Evolutionary conservation across 148 eudicot genomes (phyloP), one percentile per base, ranked within the genome.

Genomic region (Suaeda aralocaspica): DNA sequence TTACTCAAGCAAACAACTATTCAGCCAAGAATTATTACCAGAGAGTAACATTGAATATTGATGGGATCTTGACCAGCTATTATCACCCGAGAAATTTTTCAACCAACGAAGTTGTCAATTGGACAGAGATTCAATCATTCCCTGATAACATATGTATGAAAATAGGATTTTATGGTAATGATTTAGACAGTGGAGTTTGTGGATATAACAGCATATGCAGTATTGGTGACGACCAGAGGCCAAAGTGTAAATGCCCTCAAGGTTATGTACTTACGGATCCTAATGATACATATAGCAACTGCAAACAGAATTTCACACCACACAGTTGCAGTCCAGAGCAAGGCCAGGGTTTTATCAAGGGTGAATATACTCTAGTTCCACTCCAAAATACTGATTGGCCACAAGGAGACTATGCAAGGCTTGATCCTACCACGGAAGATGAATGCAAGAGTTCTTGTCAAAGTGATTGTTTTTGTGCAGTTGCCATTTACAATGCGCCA

Each of bases 181-280:
- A 19, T 49, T n/a, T n/a, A n/a, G 22, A 49, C 50, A 3, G 21
- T 28, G 79, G 72, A 51, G 66, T 58, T 8, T 75, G 82, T 67
- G 82, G 82, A 52, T 75, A 31, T 61, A 81, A 81, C 70, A 77
- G 53, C 66, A 70, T 81, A 24, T 81, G 84, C 46, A 52, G 31
- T 15, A 61, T 62, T 44, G 31, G 39, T 36, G 14, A 52, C 3
- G 44, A 25, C 68, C 44, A 56, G 14, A 77, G 81, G 59, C 78
- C 78, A 5, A 61, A 15, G 6, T 81, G 78, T 72, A 21, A 60
- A 31, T 81, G 82, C 79, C 76, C 79, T 1, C 52, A 24, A 2
- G 42, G 52, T 25, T 79, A 55, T 71, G 34, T 78, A 11, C 67
- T 59, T 1, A 1, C 65, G 4, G 75, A 80, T 59, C 72, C 72